A percentile compares a stretch with the other conserved stretches of the same genome.
Conservation (phyloP, 441 rosid species). For the Oxalis stricta region DNA sequence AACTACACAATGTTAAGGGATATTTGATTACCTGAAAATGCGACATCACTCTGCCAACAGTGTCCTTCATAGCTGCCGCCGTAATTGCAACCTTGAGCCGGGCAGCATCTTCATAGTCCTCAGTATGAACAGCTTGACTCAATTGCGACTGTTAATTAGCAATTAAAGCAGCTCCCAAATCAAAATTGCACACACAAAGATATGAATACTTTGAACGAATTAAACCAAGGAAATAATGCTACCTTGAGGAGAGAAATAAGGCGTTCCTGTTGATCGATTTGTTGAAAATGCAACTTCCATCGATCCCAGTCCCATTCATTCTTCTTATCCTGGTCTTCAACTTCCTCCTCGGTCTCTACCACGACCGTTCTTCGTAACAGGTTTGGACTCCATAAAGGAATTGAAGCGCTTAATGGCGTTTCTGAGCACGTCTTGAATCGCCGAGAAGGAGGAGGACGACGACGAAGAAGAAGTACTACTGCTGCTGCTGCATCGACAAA, state of each 20-base stretch:
- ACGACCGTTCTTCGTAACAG: slow-evolving; percentile 1
- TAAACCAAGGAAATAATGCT: neutral
- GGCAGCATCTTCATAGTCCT: slow-evolving; percentile 80
- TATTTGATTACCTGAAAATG: slow-evolving; percentile 40
- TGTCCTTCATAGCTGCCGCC: slow-evolving; percentile 62
- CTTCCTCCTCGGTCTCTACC: slow-evolving; percentile 1
- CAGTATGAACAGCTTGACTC: slow-evolving; percentile 35
- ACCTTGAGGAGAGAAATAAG: slow-evolving; percentile 68
- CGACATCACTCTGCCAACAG: slow-evolving; percentile 68
- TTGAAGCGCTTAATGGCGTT: slow-evolving; percentile 45
- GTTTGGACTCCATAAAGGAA: slow-evolving; percentile 24
- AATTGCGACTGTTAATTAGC: slow-evolving; percentile 46
- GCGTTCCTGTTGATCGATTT: slow-evolving; percentile 75
- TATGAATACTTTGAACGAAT: neutral
- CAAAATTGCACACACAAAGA: neutral
- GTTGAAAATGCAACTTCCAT: slow-evolving; percentile 79
- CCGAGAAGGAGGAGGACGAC: slow-evolving; percentile 20
- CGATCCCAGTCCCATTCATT: slow-evolving; percentile 91
- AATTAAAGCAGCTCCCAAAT: neutral
- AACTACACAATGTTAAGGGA: neutral
- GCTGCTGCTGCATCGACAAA: slow-evolving; percentile 37
- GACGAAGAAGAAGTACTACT: slow-evolving; percentile 14
- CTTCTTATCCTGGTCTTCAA: slow-evolving; percentile 17
- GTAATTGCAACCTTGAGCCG: slow-evolving; percentile 86
- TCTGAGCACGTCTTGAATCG: slow-evolving; percentile 38